Base-by-base conservation (phyloP, 768 basidiomycete genomes). In the Tulasnella sp. region DNA sequence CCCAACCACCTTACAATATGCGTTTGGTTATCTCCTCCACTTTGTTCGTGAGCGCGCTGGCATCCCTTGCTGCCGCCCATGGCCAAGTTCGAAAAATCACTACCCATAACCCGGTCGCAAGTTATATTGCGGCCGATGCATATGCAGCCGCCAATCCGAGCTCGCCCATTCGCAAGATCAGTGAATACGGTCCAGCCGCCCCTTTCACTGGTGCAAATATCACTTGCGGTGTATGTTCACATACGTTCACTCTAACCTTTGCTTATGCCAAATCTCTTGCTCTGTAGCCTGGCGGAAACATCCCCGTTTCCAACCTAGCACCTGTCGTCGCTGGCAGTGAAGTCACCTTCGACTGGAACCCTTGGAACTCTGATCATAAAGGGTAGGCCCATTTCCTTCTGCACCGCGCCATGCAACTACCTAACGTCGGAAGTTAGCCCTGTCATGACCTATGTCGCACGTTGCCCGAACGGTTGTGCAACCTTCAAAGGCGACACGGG, bases 401-500 rank as follows among this genome's bases (percentile, higher is more conserved):
- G 31, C 21, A 18, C 16, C 31, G 7, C 71, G 71, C 27, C 9
- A 5, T 38, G 31, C 39, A 16, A 16, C 34, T 27, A 36, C 46
- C 71, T 58, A 34, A 40, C 58, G 3, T 44, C 42, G 62, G 18
- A 39, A 36, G 18, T 68, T 79, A 79, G 80, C 40, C 62, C 62
- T 36, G 8, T 81, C n/a, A 80, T 78, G 42, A 79, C 62, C 31
- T 81, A 81, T 40, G 74, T 81, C 36, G 80, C 80, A 34, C 72
- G 48, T 38, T 81, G 80, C 73, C 79, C 80, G 24, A 76, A 75
- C 58, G 80, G 79, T 10, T 81, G 80, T 40, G 21, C 78, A 39
- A 80, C 14, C 46, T 79, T 81, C 73, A 81, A 81, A 38, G 80
- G 80, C 18, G 79, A 81, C 40, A 68, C 79, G 18, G 80, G 80